phyloP scores from a whole-genome alignment of 352 stramenopile genomes.

The Phytophthora colocasiae region DNA sequence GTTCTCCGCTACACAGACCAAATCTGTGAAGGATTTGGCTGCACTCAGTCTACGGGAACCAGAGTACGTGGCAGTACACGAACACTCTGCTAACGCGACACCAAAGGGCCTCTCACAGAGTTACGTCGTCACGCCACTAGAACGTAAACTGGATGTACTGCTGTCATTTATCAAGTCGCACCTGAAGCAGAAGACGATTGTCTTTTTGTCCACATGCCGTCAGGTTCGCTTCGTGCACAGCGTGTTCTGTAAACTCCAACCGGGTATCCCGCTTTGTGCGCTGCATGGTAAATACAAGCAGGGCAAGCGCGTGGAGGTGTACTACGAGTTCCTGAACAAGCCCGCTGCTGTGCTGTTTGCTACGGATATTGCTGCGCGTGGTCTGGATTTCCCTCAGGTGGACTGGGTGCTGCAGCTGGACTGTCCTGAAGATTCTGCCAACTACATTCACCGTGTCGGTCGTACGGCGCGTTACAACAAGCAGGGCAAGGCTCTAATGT shows the following conservation, averaged over 20 bases:
- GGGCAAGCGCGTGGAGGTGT: slow-evolving; percentile 97
- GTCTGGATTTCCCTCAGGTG: slow-evolving; percentile 98
- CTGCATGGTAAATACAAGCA: slow-evolving; percentile 99
- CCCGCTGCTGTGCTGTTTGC: slow-evolving; percentile 96
- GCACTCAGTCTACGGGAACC: slow-evolving; percentile 94
- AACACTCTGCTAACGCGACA: slow-evolving; percentile 91
- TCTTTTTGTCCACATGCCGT: slow-evolving; percentile 98
- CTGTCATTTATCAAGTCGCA: slow-evolving; percentile 99
- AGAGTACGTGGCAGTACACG: slow-evolving; percentile 98
- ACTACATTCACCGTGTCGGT: slow-evolving; percentile 99
- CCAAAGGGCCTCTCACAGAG: slow-evolving; percentile 94
- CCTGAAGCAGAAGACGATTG: slow-evolving; percentile 98
- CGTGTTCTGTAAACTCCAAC: slow-evolving; percentile 97
- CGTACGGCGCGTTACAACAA: slow-evolving; percentile 96
- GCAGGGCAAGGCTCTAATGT: slow-evolving; percentile 93
- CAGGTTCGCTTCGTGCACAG: slow-evolving; percentile 96
- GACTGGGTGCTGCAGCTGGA: slow-evolving; percentile 99
- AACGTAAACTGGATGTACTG: slow-evolving; percentile 98
- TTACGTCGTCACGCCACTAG: slow-evolving; percentile 95
- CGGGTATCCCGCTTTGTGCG: slow-evolving; percentile 95
- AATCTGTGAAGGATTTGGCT: slow-evolving; percentile 97
- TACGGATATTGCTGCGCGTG: slow-evolving; percentile 98
- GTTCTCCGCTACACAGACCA: slow-evolving; percentile 98
- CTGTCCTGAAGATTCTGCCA: slow-evolving; percentile 96
- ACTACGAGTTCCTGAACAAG: slow-evolving; percentile 98